Conservation (phyloP, 768 basidiomycete genomes). For the Mycena albidolilacea region DNA sequence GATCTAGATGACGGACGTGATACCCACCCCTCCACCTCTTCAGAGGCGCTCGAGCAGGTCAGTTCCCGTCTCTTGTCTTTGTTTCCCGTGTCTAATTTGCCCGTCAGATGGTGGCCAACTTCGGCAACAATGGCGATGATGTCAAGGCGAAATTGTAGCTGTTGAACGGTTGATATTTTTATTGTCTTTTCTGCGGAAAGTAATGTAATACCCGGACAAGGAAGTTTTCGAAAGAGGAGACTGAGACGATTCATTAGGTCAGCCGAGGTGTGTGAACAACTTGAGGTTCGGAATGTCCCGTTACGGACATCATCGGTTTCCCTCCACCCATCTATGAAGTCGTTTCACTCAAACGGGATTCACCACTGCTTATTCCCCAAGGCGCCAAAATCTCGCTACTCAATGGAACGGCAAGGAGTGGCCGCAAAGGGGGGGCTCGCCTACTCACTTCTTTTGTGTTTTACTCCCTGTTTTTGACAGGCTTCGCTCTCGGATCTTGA, state of each 20-base stretch:
- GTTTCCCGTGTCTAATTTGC: background rate
- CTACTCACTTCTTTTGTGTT: background rate
- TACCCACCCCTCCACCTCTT: slow-evolving; percentile 82
- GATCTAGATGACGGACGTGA: slow-evolving; percentile 81
- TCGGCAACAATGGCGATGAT: slow-evolving; percentile 62
- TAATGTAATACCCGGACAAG: background rate
- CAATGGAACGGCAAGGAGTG: background rate
- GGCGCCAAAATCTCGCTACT: background rate
- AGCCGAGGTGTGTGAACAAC: too few relatives aligned
- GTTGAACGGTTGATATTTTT: background rate
- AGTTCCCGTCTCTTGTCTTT: slow-evolving; percentile 19
- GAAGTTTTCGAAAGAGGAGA: too few relatives aligned
- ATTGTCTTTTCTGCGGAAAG: background rate
- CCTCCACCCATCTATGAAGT: too few relatives aligned
- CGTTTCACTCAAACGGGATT: background rate
- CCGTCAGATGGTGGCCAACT: slow-evolving; percentile 62
- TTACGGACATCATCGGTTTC: too few relatives aligned
- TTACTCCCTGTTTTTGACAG: slow-evolving; percentile 11
- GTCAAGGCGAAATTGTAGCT: slow-evolving; percentile 68
- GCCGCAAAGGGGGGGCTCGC: background rate
- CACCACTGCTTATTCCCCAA: background rate
- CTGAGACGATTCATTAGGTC: too few relatives aligned
- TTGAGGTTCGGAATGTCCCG: too few relatives aligned
- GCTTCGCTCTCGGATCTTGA: slow-evolving; percentile 24
- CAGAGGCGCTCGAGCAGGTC: slow-evolving; percentile 86